Percentiles rank a stretch among this genome's conserved stretches.
Conservation (phyloP, 169 alveolate species). For the Plasmodium blacklocki region DNA sequence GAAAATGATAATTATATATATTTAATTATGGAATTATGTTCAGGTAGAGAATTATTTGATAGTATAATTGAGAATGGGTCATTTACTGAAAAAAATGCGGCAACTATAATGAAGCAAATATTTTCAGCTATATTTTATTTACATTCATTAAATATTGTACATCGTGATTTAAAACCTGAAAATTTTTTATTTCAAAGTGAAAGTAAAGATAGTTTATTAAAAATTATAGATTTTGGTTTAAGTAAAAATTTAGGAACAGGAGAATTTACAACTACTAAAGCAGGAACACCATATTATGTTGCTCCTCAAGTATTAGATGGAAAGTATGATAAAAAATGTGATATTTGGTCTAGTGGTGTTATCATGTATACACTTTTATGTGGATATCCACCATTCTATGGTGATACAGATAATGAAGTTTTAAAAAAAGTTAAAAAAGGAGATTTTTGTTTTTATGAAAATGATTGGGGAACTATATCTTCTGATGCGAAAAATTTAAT, state of each 20-base stretch:
- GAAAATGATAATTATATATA: slow-evolving; percentile 92
- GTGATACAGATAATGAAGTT: slow-evolving; percentile 91
- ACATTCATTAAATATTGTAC: slow-evolving; percentile 94
- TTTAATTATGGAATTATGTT: slow-evolving; percentile 93
- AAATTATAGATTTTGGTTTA: slow-evolving; percentile 95
- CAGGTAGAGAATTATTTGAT: slow-evolving; percentile 98
- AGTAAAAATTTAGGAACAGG: slow-evolving; percentile 89
- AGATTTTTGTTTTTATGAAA: slow-evolving; percentile 88
- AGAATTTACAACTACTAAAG: slow-evolving; percentile 89
- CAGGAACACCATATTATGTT: slow-evolving; percentile 96
- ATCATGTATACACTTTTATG: slow-evolving; percentile 88
- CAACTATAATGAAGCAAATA: slow-evolving; percentile 93
- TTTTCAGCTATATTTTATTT: slow-evolving; percentile 94
- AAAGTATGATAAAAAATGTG: slow-evolving; percentile 95
- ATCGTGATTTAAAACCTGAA: slow-evolving; percentile 98
- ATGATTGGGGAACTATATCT: slow-evolving; percentile 92
- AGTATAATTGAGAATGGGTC: slow-evolving; percentile 92
- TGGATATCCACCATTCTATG: slow-evolving; percentile 87
- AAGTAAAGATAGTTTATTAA: slow-evolving; percentile 90
- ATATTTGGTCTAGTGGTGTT: slow-evolving; percentile 95
- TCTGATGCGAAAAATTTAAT: slow-evolving; percentile 91
- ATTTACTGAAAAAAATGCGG: slow-evolving; percentile 92
- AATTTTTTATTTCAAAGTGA: slow-evolving; percentile 92
- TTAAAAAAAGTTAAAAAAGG: slow-evolving; percentile 89
- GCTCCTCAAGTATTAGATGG: slow-evolving; percentile 97